phyloP scores from a whole-genome alignment of 495 filamentous ascomycete genomes.

The Penicillium daleae region DNA sequence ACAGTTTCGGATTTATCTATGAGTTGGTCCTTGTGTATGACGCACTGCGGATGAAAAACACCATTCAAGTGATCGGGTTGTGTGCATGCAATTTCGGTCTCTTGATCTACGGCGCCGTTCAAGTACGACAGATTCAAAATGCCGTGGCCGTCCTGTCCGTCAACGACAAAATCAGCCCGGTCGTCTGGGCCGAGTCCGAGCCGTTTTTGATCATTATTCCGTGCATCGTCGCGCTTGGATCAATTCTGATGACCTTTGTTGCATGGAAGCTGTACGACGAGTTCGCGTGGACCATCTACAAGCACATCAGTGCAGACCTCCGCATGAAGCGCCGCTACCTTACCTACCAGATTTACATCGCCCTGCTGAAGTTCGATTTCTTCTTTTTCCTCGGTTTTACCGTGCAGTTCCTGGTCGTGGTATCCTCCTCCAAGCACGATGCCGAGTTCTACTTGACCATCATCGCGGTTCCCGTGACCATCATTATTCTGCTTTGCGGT shows the following conservation, averaged over 20 bases:
- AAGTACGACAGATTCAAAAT: constrained; percentile 82
- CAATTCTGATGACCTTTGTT: constrained; percentile 70
- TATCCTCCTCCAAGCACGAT: constrained; percentile 65
- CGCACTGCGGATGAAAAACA: constrained; percentile 92
- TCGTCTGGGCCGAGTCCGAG: constrained; percentile 67
- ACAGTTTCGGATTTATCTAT: constrained; percentile 96
- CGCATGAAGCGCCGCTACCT: constrained; percentile 96
- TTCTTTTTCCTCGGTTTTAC: constrained; percentile 99
- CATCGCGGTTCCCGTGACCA: constrained; percentile 87
- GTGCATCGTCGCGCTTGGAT: constrained; percentile 76
- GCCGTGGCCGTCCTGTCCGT: constrained; percentile 59
- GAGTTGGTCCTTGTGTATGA: constrained; percentile 88
- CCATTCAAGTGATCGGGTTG: constrained; percentile 96
- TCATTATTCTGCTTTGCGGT: constrained; percentile 80
- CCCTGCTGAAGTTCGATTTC: constrained; percentile 97
- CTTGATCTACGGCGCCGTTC: constrained; percentile 88
- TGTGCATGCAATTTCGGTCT: constrained; percentile 90
- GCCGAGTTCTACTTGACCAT: constrained; percentile 85
- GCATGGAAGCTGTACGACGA: constrained; percentile 97
- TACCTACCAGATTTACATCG: constrained; percentile 98
- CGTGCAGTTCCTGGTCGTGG: constrained; percentile 94
- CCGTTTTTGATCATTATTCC: constrained; percentile 87
- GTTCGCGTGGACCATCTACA: constrained; percentile 99
- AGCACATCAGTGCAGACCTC: constrained; percentile 97
- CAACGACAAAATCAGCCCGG: constrained; percentile 36